Evolutionary conservation across 352 stramenopile species (phyloP).

Genomic region (Pythium rhizo-oryzae): DNA sequence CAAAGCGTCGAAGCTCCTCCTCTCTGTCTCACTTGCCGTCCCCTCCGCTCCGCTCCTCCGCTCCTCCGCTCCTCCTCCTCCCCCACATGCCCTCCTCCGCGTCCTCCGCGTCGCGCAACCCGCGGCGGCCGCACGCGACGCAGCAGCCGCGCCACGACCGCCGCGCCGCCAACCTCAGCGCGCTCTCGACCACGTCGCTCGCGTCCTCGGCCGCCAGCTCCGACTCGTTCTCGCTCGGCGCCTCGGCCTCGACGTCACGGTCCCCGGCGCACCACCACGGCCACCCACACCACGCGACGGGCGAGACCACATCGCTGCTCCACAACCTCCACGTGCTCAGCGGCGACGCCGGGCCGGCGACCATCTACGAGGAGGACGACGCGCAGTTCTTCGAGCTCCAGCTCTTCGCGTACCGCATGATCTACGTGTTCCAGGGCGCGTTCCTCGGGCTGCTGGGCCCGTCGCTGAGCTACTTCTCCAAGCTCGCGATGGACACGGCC

Average conservation of each 20-base stretch:
- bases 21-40: background rate
- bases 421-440: constrained; percentile 67
- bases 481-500: constrained; percentile 41
- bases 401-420: constrained; percentile 62
- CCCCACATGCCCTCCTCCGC: constrained; percentile 8
- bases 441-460: constrained; percentile 74
- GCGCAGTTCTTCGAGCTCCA: constrained; percentile 50
- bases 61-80: too few relatives aligned
- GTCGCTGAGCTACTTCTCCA: constrained; percentile 67
- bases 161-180: constrained; percentile 21
- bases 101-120: background rate
- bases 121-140: constrained; percentile 7
- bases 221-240: too few relatives aligned
- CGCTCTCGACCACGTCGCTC: constrained; percentile 14
- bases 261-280: background rate
- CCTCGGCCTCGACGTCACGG: background rate
- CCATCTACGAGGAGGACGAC: constrained; percentile 40
- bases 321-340: constrained; percentile 16
- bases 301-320: constrained; percentile 30
- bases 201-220: constrained; percentile 1
- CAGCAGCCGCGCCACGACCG: background rate
- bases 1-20: background rate
- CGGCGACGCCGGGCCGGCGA: background rate
- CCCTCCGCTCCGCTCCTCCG: background rate
- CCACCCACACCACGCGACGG: too few relatives aligned